phyloP scores from a whole-genome alignment of 2,329 filamentous ascomycete genomes.

The Xylaria sp. region DNA sequence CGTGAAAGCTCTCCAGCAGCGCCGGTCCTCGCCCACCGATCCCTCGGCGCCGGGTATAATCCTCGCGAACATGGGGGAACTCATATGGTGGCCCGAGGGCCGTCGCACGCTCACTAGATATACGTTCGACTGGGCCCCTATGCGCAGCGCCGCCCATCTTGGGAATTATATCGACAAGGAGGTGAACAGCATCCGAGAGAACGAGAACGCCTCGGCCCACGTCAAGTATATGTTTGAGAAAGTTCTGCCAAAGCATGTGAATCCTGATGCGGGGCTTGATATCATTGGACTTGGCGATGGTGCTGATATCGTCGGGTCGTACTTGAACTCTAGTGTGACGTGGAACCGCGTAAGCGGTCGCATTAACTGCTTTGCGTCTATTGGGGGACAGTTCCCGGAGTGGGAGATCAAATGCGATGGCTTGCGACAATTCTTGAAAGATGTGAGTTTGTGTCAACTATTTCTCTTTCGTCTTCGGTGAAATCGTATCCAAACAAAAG shows the following conservation, averaged over 20 bases:
- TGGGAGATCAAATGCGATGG: slow-evolving; percentile 49
- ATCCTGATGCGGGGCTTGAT: slow-evolving; percentile 63
- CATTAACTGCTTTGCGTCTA: slow-evolving; percentile 55
- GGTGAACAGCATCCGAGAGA: slow-evolving; percentile 67
- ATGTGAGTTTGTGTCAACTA: slow-evolving; percentile 47
- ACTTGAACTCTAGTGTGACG: slow-evolving; percentile 61
- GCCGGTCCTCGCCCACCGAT: slow-evolving; percentile 44
- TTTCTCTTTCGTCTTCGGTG: not conserved
- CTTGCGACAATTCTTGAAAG: slow-evolving; percentile 57
- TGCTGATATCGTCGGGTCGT: slow-evolving; percentile 61
- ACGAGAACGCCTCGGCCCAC: slow-evolving; percentile 65
- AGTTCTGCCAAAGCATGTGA: slow-evolving; percentile 59
- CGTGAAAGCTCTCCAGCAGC: slow-evolving; percentile 52
- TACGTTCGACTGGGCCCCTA: slow-evolving; percentile 64
- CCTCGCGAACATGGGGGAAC: slow-evolving; percentile 78
- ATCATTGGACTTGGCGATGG: slow-evolving; percentile 74
- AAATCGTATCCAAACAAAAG: not conserved
- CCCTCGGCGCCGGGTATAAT: slow-evolving; percentile 63
- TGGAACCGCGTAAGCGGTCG: slow-evolving; percentile 53
- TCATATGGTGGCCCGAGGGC: slow-evolving; percentile 74
- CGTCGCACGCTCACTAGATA: slow-evolving; percentile 63
- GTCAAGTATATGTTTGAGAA: slow-evolving; percentile 69
- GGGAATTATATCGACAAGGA: slow-evolving; percentile 56
- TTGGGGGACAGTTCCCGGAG: slow-evolving; percentile 53
- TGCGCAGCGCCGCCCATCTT: slow-evolving; percentile 66